Evolutionary conservation across 1,139 yeast genomes (phyloP).

Genomic region (Casaregolazyma lundiana): DNA sequence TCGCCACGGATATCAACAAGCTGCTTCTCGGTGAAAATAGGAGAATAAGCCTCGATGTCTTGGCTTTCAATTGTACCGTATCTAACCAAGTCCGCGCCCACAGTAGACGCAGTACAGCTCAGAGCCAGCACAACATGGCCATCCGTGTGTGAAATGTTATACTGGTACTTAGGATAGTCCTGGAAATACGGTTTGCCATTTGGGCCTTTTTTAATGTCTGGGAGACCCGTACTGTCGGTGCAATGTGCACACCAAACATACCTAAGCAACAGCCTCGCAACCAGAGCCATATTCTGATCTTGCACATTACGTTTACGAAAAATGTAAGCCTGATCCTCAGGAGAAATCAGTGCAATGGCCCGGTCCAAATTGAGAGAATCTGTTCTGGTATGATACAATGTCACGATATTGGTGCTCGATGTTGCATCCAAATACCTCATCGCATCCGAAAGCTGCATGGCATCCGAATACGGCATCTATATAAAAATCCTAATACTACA

Average conservation of each 20-base stretch:
- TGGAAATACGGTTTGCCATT: constrained; percentile 10
- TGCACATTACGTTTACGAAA: background rate
- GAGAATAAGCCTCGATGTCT: background rate
- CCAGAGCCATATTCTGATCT: constrained; percentile 19
- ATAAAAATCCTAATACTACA: background rate
- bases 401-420: background rate
- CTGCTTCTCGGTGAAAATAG: constrained; percentile 1
- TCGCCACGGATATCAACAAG: background rate
- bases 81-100: constrained; percentile 39
- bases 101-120: background rate
- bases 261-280: constrained; percentile 4
- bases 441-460: no score
- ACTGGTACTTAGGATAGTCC: constrained; percentile 5
- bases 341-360: background rate
- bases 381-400: background rate
- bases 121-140: constrained; percentile 6
- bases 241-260: background rate
- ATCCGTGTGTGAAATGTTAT: constrained; percentile 9
- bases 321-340: background rate
- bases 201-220: background rate
- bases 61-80: background rate
- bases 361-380: background rate
- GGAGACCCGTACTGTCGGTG: background rate
- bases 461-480: no score
- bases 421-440: background rate